Evolutionary conservation across 1,284 basidiomycete species (phyloP), one percentile per base, ranked within the genome.

Genomic region (Cryptococcus deneoformans): DNA sequence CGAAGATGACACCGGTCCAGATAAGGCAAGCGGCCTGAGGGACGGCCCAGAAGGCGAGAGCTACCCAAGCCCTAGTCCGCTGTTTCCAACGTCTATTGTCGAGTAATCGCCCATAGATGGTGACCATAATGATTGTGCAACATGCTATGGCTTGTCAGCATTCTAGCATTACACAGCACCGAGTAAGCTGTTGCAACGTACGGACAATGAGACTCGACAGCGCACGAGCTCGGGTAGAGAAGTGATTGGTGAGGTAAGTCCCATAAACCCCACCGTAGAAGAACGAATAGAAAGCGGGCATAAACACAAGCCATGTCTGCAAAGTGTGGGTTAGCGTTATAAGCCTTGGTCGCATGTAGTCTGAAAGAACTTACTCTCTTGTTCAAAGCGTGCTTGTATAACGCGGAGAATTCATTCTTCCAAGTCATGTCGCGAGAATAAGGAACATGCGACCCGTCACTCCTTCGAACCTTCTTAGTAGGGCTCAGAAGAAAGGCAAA

Each of bases 211-310:
- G 46, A 2, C 65, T 62, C n/a, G 71, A 71, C 8, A 73, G 53
- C 7, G 69, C 71, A 14, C 72, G 54, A 2, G 70, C 64, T 42
- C 70, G 65, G 39, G 71, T 66, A 20, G 61, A 61, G 45, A 72
- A 74, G 55, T 69, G 61, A 2, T 60, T 40, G 6, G 67, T 57
- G 44, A 73, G 63, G 52, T 74, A 72, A 7, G 66, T 73, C 10
- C 58, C 52, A 46, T 54, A 62, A 4, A 56, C 56, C 9, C 67
- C 69, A 10, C 66, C 66, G 53, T 60, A 68, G 61, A 68, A 71
- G 61, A 64, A 68, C 4, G 57, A 60, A 50, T 66, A 71, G 60
- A 69, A 63, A 3, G 64, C 61, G 9, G 67, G 67, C 53, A 71
- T 50, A 54, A 60, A 56, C 35, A 69, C 53, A 35, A 67, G 56